Evolutionary conservation across 2,329 filamentous ascomycete genomes (phyloP), one percentile per base, ranked within the genome.

Genomic region (Cercospora brassicicola): DNA sequence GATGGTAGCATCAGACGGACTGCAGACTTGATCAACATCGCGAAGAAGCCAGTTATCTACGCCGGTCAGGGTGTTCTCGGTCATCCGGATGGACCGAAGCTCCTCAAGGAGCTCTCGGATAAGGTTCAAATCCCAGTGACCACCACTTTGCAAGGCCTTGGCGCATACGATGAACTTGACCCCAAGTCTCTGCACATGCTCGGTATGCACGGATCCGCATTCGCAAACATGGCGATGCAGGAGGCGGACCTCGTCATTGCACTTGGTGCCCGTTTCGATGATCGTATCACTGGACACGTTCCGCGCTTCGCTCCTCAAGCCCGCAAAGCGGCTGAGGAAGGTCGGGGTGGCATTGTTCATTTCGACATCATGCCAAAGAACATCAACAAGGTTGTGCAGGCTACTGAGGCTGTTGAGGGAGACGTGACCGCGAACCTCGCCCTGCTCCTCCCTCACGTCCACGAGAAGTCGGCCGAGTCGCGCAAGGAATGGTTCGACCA

Each of bases 331-430:
- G 94, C 93, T 4, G 85, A 87, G 10, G 92, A 97, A 82, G 89
- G 89, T 64, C 91, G 93, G 70, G 95, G 95, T 75, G 95, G 95
- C 77, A 98, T 99, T 76, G 88, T 98, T 15, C 94, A 99, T 81
- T 98, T 98, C 77, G 94, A 98, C 79, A 94, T 99, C 76, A 91
- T 98, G 90, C 94, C 95, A 75, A 99, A 99, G 89, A 98, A 99
- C 85, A 98, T 98, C 84, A 98, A 98, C 89, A 99, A 98, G 87
- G 94, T 98, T 51, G 91, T 99, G 13, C 93, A 98, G 82, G 94
- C 94, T 7, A 97, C 92, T 51, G 93, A 97, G 82, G 94, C 95
- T 56, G 90, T 98, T 18, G 94, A 97, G 82, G 95, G 95, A 67
- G 94, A 98, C 77, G 92, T 97, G 31, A 89, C 90, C 2, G 83